Evolutionary conservation across 805 yeast genomes (phyloP).

Genomic region (Pichia paraexigua): DNA sequence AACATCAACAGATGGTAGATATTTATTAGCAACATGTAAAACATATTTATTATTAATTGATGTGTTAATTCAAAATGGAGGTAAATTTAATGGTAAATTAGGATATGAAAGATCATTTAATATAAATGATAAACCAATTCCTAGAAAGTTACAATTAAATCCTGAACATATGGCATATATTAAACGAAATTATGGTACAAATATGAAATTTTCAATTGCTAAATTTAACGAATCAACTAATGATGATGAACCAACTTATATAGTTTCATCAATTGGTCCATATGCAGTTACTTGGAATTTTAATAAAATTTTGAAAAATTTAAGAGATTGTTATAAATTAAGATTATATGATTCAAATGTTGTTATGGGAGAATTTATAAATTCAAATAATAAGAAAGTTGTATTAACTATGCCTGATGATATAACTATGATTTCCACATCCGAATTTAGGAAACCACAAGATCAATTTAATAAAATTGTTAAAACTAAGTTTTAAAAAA

Average conservation of each 20-base stretch:
- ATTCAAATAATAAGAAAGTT: conserved; percentile 62
- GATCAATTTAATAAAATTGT: conserved; percentile 24
- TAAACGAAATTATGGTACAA: conserved; percentile 39
- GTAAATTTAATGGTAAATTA: conserved; percentile 42
- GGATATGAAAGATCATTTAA: conserved; percentile 65
- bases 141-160: conserved; percentile 55
- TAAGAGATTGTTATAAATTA: conserved; percentile 50
- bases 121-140: conserved; percentile 57
- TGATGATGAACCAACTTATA: conserved; percentile 45
- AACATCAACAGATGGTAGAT: conserved; percentile 70
- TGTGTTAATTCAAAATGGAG: conserved; percentile 50
- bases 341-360: conserved; percentile 53
- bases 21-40: conserved; percentile 74
- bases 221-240: conserved; percentile 67
- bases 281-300: conserved; percentile 78
- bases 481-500: conserved; percentile 13
- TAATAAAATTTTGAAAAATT: conserved; percentile 46
- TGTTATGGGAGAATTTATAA: conserved; percentile 72
- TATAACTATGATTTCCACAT: conserved; percentile 60
- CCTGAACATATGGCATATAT: conserved; percentile 70
- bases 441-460: conserved; percentile 47
- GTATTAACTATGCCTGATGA: conserved; percentile 70
- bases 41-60: conserved; percentile 66
- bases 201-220: conserved; percentile 61
- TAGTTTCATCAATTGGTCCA: conserved; percentile 75